Evolutionary conservation across 2,329 filamentous ascomycete genomes (phyloP), one percentile per base, ranked within the genome.

Genomic region (Ophiostoma quercus): DNA sequence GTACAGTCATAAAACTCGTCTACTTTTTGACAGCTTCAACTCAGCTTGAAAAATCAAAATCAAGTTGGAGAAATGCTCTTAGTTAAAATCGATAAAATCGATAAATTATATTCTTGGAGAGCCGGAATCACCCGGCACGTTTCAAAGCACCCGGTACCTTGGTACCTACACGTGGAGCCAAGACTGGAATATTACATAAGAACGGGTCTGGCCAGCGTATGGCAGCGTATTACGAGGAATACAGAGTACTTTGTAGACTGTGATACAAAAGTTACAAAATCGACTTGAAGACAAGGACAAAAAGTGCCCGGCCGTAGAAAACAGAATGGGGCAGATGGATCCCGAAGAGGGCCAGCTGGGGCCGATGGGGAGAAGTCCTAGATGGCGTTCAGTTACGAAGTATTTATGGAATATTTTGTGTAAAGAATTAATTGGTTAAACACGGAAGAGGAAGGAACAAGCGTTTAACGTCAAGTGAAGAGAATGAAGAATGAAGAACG

Each of bases 101-200:
- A 34, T 34, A 34, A 34, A 34, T 34, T 34, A 8, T 9, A 66
- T 19, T 3, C 37, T 4, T 4, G 34, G 6, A 16, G 19, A 29
- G 68, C 70, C 70, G 70, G 68, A 63, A 70, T 71, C 68, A 47
- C 70, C 70, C 70, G 70, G 67, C 16, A 43, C 39, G 70, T 70
- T 70, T 68, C 68, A 70, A 70, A 70, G 66, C 57, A 66, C 54
- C 68, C 47, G 39, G 47, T 68, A 67, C 67, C 22, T 70, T 71
- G 68, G 68, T 67, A 66, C 57, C 39, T 68, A 32, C 68, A 71
- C 68, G 70, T 71, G 68, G 70, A 66, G n/a, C 63, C 63, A 66
- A 66, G 63, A 22, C 63, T 43, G 12, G 29, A 37, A 57, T 25
- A 41, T 41, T 41, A 57, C n/a, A 11, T 57, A 57, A 25, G 8